Evolutionary conservation across 164 flowering plant genomes (phyloP).

Genomic region (Chimonanthus salicifolius): DNA sequence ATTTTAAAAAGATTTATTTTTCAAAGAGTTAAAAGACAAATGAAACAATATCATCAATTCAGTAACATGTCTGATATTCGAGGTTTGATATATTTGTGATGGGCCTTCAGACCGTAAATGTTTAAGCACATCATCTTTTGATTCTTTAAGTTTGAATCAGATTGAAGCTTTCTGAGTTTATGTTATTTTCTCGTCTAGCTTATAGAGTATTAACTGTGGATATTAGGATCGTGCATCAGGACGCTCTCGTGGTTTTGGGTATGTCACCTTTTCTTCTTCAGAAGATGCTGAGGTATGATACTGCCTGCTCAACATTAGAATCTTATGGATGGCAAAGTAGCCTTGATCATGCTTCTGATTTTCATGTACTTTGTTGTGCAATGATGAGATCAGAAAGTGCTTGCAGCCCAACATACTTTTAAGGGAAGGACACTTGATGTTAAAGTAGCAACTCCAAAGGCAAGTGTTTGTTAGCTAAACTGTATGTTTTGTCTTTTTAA

Average conservation of each 20-base stretch:
- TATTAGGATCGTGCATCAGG: constrained; percentile 19
- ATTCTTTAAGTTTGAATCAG: constrained; percentile 1
- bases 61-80: background rate
- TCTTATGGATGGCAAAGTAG: background rate
- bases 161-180: background rate
- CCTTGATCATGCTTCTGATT: background rate
- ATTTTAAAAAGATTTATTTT: background rate
- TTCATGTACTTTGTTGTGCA: background rate
- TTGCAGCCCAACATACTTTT: constrained; percentile 15
- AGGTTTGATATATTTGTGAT: background rate
- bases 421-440: constrained; percentile 20
- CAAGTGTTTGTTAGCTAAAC: background rate
- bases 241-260: constrained; percentile 23
- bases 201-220: constrained; percentile 4
- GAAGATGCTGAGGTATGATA: constrained; percentile 20
- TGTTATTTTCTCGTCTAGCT: background rate
- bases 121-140: constrained; percentile 3
- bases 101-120: background rate
- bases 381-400: constrained; percentile 11
- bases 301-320: background rate
- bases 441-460: constrained; percentile 24
- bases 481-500: background rate
- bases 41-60: background rate
- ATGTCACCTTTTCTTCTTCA: constrained; percentile 17
- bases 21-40: too few relatives aligned